Evolutionary conservation across 2,329 filamentous ascomycete genomes (phyloP).

Genomic region (Neoarthrinium moseri): DNA sequence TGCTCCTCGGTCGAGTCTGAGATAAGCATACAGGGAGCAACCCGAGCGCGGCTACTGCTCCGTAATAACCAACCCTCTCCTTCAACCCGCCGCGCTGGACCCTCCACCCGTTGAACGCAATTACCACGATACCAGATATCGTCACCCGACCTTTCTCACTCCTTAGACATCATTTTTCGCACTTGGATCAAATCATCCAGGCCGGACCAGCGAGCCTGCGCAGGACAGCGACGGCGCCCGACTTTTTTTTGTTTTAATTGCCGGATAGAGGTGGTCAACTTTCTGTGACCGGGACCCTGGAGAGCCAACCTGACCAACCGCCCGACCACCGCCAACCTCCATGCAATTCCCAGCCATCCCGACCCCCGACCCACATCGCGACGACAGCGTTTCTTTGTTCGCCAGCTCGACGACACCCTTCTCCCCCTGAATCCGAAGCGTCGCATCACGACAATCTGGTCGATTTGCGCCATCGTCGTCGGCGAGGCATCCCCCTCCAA

Average conservation of each 20-base stretch:
- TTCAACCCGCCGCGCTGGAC: neutral
- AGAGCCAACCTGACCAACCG: neutral
- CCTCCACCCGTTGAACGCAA: too few species aligned
- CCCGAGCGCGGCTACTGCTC: too few species aligned
- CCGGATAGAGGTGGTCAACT: neutral
- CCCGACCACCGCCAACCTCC: constrained; percentile 17
- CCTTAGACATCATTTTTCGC: too few species aligned
- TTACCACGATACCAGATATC: too few species aligned
- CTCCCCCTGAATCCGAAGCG: too few species aligned
- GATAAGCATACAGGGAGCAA: too few species aligned
- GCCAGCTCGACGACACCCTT: too few species aligned
- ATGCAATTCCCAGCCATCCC: constrained; percentile 25
- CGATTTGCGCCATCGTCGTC: neutral
- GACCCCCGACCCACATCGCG: constrained; percentile 14
- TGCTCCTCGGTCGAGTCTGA: too few species aligned
- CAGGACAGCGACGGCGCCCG: constrained; percentile 12
- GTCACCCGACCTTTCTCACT: too few species aligned
- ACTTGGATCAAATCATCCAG: too few species aligned
- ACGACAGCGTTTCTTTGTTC: constrained; percentile 14
- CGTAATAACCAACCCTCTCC: constrained; percentile 2
- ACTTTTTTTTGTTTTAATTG: neutral
- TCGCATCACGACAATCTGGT: too few species aligned
- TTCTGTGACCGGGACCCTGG: constrained; percentile 5
- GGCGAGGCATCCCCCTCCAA: constrained; percentile 1
- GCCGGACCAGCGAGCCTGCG: constrained; percentile 19